A percentile compares a stretch with the other conserved stretches of the same genome.
Conservation (phyloP, 1,284 basidiomycete species). For the Schizophyllum commune region DNA sequence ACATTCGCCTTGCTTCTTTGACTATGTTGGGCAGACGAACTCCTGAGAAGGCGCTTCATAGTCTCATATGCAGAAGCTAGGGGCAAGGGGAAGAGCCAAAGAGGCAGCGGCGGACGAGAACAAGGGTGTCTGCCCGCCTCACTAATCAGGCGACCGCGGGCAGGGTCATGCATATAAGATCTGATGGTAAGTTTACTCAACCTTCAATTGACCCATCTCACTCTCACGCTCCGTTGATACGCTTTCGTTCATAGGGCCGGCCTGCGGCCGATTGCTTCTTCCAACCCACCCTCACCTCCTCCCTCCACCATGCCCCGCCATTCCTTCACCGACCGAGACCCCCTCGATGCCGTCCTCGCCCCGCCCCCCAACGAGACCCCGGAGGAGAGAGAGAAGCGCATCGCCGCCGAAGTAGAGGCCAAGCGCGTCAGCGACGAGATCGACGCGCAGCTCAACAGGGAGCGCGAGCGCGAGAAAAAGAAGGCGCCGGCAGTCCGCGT, state of each 20-base stretch:
- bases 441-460: constrained; percentile 55
- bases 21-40: not conserved
- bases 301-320: not conserved
- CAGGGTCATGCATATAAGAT: not conserved
- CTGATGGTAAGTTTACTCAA: not conserved
- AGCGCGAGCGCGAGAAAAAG: constrained; percentile 45
- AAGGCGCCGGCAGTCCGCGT: constrained; percentile 52
- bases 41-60: not conserved
- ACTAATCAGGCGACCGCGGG: not conserved
- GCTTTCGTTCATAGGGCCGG: not conserved
- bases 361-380: constrained; percentile 54
- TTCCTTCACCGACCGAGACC: constrained; percentile 38
- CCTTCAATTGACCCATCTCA: not conserved
- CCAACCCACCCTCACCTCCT: not conserved
- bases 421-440: constrained; percentile 56
- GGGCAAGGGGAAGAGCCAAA: not conserved
- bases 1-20: not conserved
- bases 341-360: constrained; percentile 44
- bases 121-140: not conserved
- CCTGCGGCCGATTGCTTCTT: not conserved
- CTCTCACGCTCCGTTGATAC: not conserved
- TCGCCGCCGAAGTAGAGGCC: constrained; percentile 52
- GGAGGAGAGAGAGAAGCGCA: constrained; percentile 41
- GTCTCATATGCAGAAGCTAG: not conserved
- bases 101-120: not conserved